Evolutionary conservation across 371 early-diverging fungal species (phyloP).

Genomic region (Rhizopus arrhizus): DNA sequence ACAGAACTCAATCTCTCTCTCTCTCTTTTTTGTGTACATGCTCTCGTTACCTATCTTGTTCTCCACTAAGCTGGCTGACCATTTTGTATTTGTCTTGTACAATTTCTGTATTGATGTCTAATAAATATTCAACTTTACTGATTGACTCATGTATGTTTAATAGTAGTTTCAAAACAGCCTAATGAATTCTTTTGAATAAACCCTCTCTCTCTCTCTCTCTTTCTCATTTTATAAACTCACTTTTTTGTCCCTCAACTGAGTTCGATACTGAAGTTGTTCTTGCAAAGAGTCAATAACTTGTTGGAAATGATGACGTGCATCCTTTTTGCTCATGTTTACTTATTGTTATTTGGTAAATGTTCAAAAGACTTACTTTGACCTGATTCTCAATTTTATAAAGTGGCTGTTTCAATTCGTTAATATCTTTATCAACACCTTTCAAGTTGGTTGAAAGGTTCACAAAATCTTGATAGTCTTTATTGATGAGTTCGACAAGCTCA

Average conservation of each 20-base stretch:
- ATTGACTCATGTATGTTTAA: slow-evolving; percentile 77
- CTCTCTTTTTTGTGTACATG: not conserved
- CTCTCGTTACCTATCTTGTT: not conserved
- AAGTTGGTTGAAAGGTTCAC: slow-evolving; percentile 79
- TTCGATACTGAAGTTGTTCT: slow-evolving; percentile 61
- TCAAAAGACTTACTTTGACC: slow-evolving; percentile 54
- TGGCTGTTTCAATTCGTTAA: slow-evolving; percentile 63
- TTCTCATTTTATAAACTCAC: slow-evolving; percentile 20
- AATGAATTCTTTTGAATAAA: not conserved
- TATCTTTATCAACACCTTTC: slow-evolving; percentile 75
- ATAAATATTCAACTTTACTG: slow-evolving; percentile 72
- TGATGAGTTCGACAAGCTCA: slow-evolving; percentile 81
- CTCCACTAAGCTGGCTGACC: not conserved
- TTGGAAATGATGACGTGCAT: slow-evolving; percentile 54
- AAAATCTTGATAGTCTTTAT: slow-evolving; percentile 81
- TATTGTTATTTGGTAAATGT: not conserved
- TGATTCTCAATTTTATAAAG: slow-evolving; percentile 59
- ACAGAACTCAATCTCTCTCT: too few relatives aligned
- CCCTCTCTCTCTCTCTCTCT: not conserved
- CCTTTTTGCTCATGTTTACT: slow-evolving; percentile 28
- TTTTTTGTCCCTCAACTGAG: slow-evolving; percentile 72
- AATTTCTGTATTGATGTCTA: slow-evolving; percentile 57
- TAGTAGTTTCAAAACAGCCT: slow-evolving; percentile 67
- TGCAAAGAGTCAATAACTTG: slow-evolving; percentile 59
- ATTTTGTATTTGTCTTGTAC: slow-evolving; percentile 17